A percentile compares a stretch with the other conserved stretches of the same genome.
Conservation (phyloP, 2,329 filamentous ascomycete species). For the Ceratocystis huliohia region DNA sequence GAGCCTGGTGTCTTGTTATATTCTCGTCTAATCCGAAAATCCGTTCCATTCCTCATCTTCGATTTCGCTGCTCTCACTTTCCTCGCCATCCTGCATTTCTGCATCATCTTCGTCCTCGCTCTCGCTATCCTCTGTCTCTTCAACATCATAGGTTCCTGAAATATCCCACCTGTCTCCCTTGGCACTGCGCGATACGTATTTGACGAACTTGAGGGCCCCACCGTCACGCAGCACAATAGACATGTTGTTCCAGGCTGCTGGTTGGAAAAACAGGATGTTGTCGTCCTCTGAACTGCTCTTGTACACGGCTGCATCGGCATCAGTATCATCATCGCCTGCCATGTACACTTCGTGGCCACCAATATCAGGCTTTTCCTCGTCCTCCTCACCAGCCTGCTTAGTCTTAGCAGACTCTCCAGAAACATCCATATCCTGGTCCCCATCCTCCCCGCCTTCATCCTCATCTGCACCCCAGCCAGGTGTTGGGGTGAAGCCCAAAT, state of each 20-base stretch:
- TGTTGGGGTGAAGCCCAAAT: constrained; percentile 74
- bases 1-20: neutral
- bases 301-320: constrained; percentile 77
- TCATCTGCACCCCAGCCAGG: constrained; percentile 69
- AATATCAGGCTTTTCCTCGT: constrained; percentile 38
- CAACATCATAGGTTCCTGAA: constrained; percentile 63
- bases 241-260: constrained; percentile 73
- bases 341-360: constrained; percentile 86
- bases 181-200: constrained; percentile 77
- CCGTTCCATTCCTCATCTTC: constrained; percentile 16
- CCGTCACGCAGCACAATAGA: constrained; percentile 79
- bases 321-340: constrained; percentile 66
- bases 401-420: constrained; percentile 27
- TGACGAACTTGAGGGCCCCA: constrained; percentile 83
- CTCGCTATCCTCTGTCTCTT: constrained; percentile 38
- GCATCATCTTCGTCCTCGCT: constrained; percentile 29
- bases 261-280: constrained; percentile 52
- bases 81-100: constrained; percentile 24
- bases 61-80: constrained; percentile 12
- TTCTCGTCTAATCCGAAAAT: constrained; percentile 18
- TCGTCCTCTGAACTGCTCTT: constrained; percentile 64
- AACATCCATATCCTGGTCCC: constrained; percentile 35
- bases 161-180: constrained; percentile 90
- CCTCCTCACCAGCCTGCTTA: constrained; percentile 27
- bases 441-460: constrained; percentile 39